Conservation (phyloP, 352 stramenopile species). For the Globisporangium cylindrosporum region DNA sequence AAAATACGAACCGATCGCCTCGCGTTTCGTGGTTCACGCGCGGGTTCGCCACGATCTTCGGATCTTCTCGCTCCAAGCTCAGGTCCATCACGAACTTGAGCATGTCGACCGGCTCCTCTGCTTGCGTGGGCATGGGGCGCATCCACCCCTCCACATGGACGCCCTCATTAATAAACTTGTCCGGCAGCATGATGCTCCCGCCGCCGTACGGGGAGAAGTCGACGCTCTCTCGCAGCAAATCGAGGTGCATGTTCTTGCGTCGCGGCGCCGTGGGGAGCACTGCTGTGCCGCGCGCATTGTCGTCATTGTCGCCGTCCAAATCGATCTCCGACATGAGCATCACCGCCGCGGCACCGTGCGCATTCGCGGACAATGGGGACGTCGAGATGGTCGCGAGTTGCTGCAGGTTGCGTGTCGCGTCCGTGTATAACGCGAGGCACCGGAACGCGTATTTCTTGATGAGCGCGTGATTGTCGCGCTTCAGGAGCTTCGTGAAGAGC, state of each 20-base stretch:
- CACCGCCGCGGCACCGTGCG: slow-evolving; percentile 33
- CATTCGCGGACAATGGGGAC: slow-evolving; percentile 12
- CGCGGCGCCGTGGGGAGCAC: slow-evolving; percentile 31
- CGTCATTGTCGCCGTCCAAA: slow-evolving; percentile 36
- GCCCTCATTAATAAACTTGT: slow-evolving; percentile 82
- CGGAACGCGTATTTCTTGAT: slow-evolving; percentile 91
- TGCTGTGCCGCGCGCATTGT: slow-evolving; percentile 32
- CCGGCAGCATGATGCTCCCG: slow-evolving; percentile 72
- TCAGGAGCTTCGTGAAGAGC: slow-evolving; percentile 83
- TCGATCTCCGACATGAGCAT: slow-evolving; percentile 43
- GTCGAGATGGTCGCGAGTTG: slow-evolving; percentile 49
- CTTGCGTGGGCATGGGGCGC: slow-evolving; percentile 69
- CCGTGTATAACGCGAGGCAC: slow-evolving; percentile 78
- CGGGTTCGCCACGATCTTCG: slow-evolving; percentile 33
- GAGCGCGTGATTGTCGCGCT: slow-evolving; percentile 82
- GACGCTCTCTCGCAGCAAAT: slow-evolving; percentile 77
- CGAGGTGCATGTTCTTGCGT: slow-evolving; percentile 70
- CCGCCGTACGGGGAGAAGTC: slow-evolving; percentile 86
- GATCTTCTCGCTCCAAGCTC: slow-evolving; percentile 74
- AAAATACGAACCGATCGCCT: slow-evolving; percentile 83
- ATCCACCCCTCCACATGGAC: slow-evolving; percentile 87
- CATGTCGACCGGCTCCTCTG: slow-evolving; percentile 87
- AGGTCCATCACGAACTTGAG: slow-evolving; percentile 89
- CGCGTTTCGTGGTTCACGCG: slow-evolving; percentile 46
- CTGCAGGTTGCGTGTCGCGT: slow-evolving; percentile 69